These are phyloP conservation scores for Aphanomyces astaci DNA, from an alignment of 352 stramenopile species.

Conservation along the genomic window DNA sequence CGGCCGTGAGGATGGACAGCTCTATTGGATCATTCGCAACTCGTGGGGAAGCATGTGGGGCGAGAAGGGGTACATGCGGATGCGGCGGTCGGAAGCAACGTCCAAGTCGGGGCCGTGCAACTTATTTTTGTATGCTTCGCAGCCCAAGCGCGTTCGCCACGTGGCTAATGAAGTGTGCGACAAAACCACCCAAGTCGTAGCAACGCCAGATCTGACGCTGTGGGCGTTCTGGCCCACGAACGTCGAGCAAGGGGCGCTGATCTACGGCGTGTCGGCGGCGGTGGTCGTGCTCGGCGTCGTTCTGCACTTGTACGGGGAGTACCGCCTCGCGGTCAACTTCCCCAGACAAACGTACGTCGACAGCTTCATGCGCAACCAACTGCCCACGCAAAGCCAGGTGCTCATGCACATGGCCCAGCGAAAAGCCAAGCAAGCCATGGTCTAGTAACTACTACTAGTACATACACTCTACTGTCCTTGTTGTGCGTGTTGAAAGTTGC, in stretches of 20 bases:
- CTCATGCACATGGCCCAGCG: conserved; percentile 18
- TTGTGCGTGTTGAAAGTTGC: no score
- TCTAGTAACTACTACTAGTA: not conserved
- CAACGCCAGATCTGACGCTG: not conserved
- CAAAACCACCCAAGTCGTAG: not conserved
- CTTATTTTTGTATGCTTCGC: conserved; percentile 13
- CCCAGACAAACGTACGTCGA: conserved; percentile 21
- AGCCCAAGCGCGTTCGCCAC: not conserved
- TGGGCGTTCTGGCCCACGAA: not conserved
- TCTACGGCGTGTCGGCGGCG: conserved; percentile 10
- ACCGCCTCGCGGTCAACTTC: not conserved
- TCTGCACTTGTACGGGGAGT: not conserved
- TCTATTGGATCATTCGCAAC: conserved; percentile 88
- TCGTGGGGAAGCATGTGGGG: conserved; percentile 87
- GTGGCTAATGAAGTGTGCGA: not conserved
- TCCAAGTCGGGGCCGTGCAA: conserved; percentile 18
- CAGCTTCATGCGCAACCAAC: conserved; percentile 19
- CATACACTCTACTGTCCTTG: not conserved
- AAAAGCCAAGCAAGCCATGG: conserved; percentile 13
- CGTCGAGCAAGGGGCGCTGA: conserved; percentile 7
- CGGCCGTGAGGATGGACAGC: conserved; percentile 55
- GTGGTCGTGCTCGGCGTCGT: conserved; percentile 9
- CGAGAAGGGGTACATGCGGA: conserved; percentile 74
- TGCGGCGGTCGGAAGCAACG: conserved; percentile 29
- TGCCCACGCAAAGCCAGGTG: conserved; percentile 14